phyloP scores from a whole-genome alignment of 2,329 filamentous ascomycete genomes.

The Gyromitra esculenta region DNA sequence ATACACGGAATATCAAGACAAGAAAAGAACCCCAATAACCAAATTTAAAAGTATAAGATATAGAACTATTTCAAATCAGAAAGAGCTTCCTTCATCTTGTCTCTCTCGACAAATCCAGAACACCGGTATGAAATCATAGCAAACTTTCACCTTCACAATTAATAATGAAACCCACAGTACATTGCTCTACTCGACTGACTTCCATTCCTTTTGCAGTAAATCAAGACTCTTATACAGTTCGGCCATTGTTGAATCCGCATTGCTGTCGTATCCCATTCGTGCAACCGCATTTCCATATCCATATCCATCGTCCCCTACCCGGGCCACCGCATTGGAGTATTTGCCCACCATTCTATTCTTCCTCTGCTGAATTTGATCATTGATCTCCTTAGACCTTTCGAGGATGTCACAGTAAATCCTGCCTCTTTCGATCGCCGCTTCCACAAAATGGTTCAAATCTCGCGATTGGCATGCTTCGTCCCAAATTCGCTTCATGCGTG shows the following conservation, averaged over 20 bases:
- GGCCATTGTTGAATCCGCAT: conserved; percentile 14
- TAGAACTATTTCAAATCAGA: not conserved
- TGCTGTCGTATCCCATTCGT: conserved; percentile 30
- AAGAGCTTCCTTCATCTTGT: conserved; percentile 19
- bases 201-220: conserved; percentile 45
- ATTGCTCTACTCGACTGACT: conserved; percentile 42
- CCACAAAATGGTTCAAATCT: conserved; percentile 40
- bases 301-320: conserved; percentile 39
- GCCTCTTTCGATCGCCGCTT: conserved; percentile 46
- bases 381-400: conserved; percentile 48
- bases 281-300: conserved; percentile 33
- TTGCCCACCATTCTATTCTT: conserved; percentile 20
- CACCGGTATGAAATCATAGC: conserved; percentile 8
- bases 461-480: conserved; percentile 37
- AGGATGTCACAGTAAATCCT: conserved; percentile 43
- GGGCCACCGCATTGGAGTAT: conserved; percentile 27
- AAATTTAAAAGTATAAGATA: conserved; percentile 35
- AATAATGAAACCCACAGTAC: not conserved
- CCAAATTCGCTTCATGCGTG: conserved; percentile 48
- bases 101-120: not conserved
- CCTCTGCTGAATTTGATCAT: conserved; percentile 39
- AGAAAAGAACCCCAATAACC: conserved; percentile 13
- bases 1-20: conserved; percentile 8
- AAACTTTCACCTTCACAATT: conserved; percentile 6
- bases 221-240: conserved; percentile 47